Base-by-base conservation (phyloP, 345 rosid species). In the Bruguiera gymnorhiza region DNA sequence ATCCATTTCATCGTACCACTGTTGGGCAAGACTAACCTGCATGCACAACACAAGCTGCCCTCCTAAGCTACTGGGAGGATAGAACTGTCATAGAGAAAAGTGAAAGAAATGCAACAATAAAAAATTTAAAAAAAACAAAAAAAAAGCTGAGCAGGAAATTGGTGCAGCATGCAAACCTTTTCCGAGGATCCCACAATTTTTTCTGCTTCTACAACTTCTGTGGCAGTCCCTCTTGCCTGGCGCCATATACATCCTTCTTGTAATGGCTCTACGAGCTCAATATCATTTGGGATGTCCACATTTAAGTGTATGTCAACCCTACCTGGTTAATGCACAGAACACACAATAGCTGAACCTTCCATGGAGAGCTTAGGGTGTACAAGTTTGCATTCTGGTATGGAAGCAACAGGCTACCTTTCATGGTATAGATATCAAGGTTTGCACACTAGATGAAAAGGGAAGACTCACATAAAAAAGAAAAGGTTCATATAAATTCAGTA, bases 1-100 rank as follows among this genome's bases (percentile, higher is more conserved):
- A 74, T 90, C 99, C 79, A 95, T 70, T 73, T 87, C 96, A 81
- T 95, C 94, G 48, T 87, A 95, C 93, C 96, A 95, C 76, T 90
- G 87, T 72, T 95, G 99, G 72, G 99, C 84, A 55, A 75, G 81
- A 73, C 97, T 94, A 73, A 90, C 94, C 97, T 95, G 86, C 63
- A 73, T 34, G 54, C 64, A 75, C 70, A 55, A 55, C 68, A 74
- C 16, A 24, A 63, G 69, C 29, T 55, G 43, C 66, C 70, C 23
- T 26, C 31, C n/a, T 43, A 34, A 78, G 63, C 51, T 20, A 34
- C 78, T 50, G 16, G 21, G 56, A 56, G n/a, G 50, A 71, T 43
- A 31, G 30, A 50, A 63, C 46, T 34, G 26, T 19, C 21, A 56
- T 34, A 70, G 6, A 50, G 55, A 65, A 56, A 48, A 2, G 2